Evolutionary conservation across 2,329 filamentous ascomycete genomes (phyloP), one percentile per base, ranked within the genome.

Genomic region (Cladophialophora chaetospira): DNA sequence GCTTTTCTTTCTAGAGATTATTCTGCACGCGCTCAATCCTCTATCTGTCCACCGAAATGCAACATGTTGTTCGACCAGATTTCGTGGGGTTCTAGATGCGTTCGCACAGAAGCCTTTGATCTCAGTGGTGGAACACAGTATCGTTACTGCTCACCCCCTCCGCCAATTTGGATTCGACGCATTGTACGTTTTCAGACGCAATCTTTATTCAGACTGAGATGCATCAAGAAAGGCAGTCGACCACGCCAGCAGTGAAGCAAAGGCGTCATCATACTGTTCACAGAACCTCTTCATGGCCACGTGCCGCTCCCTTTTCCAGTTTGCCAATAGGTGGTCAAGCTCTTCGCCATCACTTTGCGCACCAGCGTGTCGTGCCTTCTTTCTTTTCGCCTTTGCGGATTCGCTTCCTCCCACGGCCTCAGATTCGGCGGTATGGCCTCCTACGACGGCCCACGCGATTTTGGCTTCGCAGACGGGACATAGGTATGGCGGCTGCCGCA

Each of bases 381-480:
- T 15, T 15, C n/a, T 11, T 11, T 11, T 8, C 15, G 17, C 15
- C 36, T 40, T 40, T 11, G 6, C 13, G 36, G 36, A 15, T 40
- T 19, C 17, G 8, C 42, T 25, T 25, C 21, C n/a, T n/a, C n/a
- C n/a, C n/a, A n/a, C 19, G 42, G 23, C 13, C 15, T 44, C 11
- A 25, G 23, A 23, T 5, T 28, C 23, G 11, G 40, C 40, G 13
- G 19, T 21, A n/a, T 33, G 28, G 17, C 23, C 8, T 51, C 23
- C 33, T 25, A 38, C 17, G n/a, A 57, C 35, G 15, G 68, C 67
- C 55, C 70, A 65, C 2, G 71, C 66, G 1, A 87, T 55, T 68
- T 87, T 88, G 5, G 72, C 73, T 53, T 82, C 66, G 62, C 84
- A 85, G 0, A 87, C 74, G 0, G 80, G 82, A 62, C 84, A 88